Base-by-base conservation (phyloP, 805 yeast genomes). In the Scheffersomyces spartinae region DNA sequence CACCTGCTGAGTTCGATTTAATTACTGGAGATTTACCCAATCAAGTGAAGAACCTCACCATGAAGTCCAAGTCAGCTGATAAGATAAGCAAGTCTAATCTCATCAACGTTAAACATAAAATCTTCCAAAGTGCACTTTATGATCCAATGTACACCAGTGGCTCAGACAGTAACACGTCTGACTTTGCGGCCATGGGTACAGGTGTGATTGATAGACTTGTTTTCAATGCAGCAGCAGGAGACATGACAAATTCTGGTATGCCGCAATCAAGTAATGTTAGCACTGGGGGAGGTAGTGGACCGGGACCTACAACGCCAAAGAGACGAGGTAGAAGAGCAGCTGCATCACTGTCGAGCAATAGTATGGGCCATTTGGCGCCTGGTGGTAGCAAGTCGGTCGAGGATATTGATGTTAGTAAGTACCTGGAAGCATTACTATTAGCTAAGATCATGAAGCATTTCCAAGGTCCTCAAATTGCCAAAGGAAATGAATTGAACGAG, bases 391-490 rank as follows among this genome's bases (percentile, higher is more conserved):
- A 23, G 17, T n/a, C 22, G 4, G 22, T 26, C 9, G 31, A 27
- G 7, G 37, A 28, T 20, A 34, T 29, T 23, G 42, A 38, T 9
- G 39, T 31, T n/a, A 31, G 29, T 13, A 32, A 44, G 31, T 42
- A 42, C 32, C 43, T 57, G 3, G 67, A 60, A 30, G 47, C 62
- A 0, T 47, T 45, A 9, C 38, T 60, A 16, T 42, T 59, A 25
- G 62, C 64, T 5, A 55, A 53, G 36, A 59, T 60, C 26, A 51
- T 53, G 57, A 60, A 60, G 35, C 61, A 56, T 26, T 61, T 55
- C 27, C 38, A 34, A 9, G 64, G 64, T 2, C 65, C 65, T 4
- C 53, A 48, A 15, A 36, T 52, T 6, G 57, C 49, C 4, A 47
- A 32, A 17, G 33, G 36, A 3, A 58, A 56, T 9, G 62, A 61